Percentiles rank a stretch among this genome's conserved stretches.
Conservation (phyloP, 129 eudicot species). For the Pseudognaphalium luteoalbum region DNA sequence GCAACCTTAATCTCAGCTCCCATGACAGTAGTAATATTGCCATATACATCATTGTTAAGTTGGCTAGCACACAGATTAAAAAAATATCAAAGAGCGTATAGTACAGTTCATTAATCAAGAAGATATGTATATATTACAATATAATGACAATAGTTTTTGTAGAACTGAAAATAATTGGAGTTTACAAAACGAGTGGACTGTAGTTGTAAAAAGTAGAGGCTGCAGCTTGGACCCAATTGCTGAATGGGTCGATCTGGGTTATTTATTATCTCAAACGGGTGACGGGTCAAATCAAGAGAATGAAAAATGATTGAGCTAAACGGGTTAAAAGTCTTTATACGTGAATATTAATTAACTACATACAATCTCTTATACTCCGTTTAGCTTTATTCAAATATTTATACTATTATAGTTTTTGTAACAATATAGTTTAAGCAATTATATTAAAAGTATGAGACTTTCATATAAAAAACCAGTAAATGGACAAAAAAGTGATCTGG, state of each 20-base stretch:
- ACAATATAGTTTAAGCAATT: background rate
- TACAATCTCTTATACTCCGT: background rate
- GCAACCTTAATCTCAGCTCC: slow-evolving; percentile 12
- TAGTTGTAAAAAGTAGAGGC: background rate
- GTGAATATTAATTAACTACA: background rate
- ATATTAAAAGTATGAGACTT: too few relatives aligned
- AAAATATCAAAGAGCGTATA: background rate
- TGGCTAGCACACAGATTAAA: background rate
- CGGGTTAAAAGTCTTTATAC: background rate
- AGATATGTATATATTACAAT: background rate
- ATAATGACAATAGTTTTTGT: background rate
- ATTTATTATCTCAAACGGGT: background rate
- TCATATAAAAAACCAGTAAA: background rate
- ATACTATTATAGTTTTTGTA: too few relatives aligned
- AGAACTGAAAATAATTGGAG: background rate
- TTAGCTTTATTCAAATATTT: background rate
- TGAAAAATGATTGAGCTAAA: background rate
- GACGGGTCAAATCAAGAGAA: background rate
- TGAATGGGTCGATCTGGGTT: background rate
- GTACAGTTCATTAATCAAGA: background rate
- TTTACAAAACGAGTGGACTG: slow-evolving; percentile 6
- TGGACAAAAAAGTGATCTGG: background rate
- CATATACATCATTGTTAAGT: slow-evolving; percentile 1
- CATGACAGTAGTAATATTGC: background rate
- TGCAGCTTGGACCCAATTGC: background rate